Evolutionary conservation across 768 basidiomycete species (phyloP).

Genomic region (Pleurotus ostreatus): DNA sequence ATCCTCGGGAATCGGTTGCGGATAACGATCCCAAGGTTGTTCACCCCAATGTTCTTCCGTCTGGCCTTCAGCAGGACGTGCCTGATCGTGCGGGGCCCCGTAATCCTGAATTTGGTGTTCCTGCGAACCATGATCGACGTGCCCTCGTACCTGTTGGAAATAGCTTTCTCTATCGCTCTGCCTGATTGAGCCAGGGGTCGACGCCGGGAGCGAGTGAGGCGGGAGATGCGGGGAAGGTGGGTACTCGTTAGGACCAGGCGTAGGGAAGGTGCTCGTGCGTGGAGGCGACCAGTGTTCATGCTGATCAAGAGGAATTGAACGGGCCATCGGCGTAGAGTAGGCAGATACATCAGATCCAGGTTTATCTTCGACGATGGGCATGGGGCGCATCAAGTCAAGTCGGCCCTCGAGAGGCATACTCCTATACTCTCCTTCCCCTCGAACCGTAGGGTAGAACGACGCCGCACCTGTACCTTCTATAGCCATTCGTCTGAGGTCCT

Average conservation of each 20-base stretch:
- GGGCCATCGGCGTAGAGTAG: slow-evolving; percentile 35
- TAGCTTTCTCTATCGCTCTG: slow-evolving; percentile 7
- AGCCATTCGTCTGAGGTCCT: slow-evolving; percentile 60
- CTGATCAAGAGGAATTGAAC: slow-evolving; percentile 18
- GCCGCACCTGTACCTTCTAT: slow-evolving; percentile 43
- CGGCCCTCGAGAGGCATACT: slow-evolving; percentile 86
- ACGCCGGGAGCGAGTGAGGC: slow-evolving; percentile 44
- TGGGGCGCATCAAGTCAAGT: slow-evolving; percentile 78
- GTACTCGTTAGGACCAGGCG: slow-evolving; percentile 57
- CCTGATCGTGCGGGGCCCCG: slow-evolving; percentile 3
- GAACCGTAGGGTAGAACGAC: slow-evolving; percentile 12
- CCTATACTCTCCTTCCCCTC: slow-evolving; percentile 68
- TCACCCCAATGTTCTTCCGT: not conserved
- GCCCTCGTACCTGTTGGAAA: not conserved
- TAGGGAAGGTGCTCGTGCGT: slow-evolving; percentile 51
- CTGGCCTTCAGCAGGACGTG: not conserved
- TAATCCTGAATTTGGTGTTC: not conserved
- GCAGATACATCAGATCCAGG: slow-evolving; percentile 15
- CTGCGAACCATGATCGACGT: not conserved
- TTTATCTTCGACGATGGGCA: slow-evolving; percentile 8
- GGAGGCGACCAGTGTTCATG: slow-evolving; percentile 24
- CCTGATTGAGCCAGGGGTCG: slow-evolving; percentile 23
- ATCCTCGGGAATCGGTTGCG: not conserved
- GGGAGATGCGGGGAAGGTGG: slow-evolving; percentile 59
- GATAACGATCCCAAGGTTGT: not conserved